Evolutionary conservation across 2,329 filamentous ascomycete genomes (phyloP).

Genomic region (Amphichorda felina): DNA sequence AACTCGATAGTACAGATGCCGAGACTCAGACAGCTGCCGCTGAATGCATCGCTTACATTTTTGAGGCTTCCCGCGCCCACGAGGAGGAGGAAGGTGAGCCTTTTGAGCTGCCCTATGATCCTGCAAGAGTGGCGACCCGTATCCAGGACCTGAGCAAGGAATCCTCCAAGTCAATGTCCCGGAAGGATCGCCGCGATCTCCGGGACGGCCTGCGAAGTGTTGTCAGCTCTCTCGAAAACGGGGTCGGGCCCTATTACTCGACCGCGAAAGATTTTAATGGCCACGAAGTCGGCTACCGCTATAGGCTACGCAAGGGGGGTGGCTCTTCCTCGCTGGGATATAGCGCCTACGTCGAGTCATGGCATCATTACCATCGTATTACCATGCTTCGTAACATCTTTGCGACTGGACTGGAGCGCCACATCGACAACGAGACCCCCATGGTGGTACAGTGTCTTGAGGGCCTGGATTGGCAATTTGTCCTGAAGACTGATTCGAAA

Average conservation of each 20-base stretch:
- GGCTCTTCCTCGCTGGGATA: neutral
- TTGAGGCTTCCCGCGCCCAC: constrained; percentile 51
- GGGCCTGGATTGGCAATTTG: constrained; percentile 18
- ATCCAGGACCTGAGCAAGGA: constrained; percentile 34
- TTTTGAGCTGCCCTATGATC: constrained; percentile 37
- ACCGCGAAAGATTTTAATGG: too few relatives aligned
- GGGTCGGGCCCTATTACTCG: constrained; percentile 42
- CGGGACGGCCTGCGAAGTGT: constrained; percentile 38
- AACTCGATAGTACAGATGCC: constrained; percentile 64
- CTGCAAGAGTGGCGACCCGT: constrained; percentile 32
- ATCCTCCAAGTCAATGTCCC: constrained; percentile 36
- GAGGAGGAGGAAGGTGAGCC: constrained; percentile 36
- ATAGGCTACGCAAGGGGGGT: constrained; percentile 25
- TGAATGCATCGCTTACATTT: constrained; percentile 71
- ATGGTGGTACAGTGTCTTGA: constrained; percentile 24
- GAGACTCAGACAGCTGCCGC: constrained; percentile 68
- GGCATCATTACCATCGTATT: constrained; percentile 37
- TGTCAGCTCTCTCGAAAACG: constrained; percentile 40
- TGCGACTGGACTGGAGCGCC: constrained; percentile 28
- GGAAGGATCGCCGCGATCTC: constrained; percentile 33
- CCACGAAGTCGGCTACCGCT: constrained; percentile 26
- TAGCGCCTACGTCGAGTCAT: constrained; percentile 32
- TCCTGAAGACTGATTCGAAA: constrained; percentile 2
- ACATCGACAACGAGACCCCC: constrained; percentile 22
- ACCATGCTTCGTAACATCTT: constrained; percentile 35